Conservation (phyloP, 306 rosid genomes). For the Prunus salicina region DNA sequence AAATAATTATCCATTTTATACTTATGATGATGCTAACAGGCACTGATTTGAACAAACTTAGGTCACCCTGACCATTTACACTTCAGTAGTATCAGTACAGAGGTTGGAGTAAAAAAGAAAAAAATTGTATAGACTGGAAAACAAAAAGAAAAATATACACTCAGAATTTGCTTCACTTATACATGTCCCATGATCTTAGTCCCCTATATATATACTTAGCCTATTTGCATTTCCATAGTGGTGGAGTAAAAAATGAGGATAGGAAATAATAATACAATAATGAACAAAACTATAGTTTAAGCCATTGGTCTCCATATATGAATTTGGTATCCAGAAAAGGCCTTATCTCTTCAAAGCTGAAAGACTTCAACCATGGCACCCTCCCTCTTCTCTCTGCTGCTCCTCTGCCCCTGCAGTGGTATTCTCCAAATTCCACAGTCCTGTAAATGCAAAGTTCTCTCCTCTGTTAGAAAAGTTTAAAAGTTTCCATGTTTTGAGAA, state of each 20-base stretch:
- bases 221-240: not conserved
- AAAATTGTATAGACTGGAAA: not conserved
- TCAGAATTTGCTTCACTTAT: not conserved
- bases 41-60: too few relatives aligned
- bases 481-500: not conserved
- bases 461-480: not conserved
- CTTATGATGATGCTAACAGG: too few relatives aligned
- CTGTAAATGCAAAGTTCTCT: conserved; percentile 32
- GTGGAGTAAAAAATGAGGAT: not conserved
- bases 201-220: not conserved
- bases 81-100: too few relatives aligned
- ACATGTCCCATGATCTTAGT: not conserved
- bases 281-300: conserved; percentile 39
- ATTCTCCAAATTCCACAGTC: conserved; percentile 80
- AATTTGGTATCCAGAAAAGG: conserved; percentile 54
- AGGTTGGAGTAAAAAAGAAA: too few relatives aligned
- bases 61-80: too few relatives aligned
- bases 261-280: not conserved
- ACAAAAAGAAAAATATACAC: not conserved
- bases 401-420: conserved; percentile 62
- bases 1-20: not conserved
- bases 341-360: conserved; percentile 44
- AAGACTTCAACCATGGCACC: conserved; percentile 73
- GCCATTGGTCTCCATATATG: conserved; percentile 81
- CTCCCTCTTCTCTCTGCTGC: conserved; percentile 58